Evolutionary conservation across 768 basidiomycete genomes (phyloP).

Genomic region (Leccinum aurantiacum): DNA sequence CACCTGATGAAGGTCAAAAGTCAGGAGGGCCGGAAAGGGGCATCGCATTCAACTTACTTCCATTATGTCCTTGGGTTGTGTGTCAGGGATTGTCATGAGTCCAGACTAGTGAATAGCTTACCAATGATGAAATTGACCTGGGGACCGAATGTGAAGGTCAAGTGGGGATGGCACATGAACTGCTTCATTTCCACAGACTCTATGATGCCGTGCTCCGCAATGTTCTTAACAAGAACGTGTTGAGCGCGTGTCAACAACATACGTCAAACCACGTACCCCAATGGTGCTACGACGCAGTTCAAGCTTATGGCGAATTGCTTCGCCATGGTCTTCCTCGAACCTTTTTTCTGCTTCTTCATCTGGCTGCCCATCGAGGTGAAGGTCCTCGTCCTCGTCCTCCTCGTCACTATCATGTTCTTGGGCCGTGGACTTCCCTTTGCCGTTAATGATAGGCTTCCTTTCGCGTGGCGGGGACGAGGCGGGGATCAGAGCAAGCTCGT

Average conservation of each 20-base stretch:
- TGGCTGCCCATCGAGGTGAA: constrained; percentile 36
- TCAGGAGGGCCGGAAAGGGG: not conserved
- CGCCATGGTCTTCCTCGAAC: constrained; percentile 63
- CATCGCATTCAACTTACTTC: constrained; percentile 59
- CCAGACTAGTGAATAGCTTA: constrained; percentile 29
- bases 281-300: constrained; percentile 42
- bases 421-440: constrained; percentile 34
- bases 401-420: constrained; percentile 32
- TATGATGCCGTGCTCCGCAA: constrained; percentile 87
- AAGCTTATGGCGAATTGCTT: constrained; percentile 53
- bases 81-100: constrained; percentile 2
- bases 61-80: constrained; percentile 70
- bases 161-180: constrained; percentile 93
- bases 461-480: constrained; percentile 16
- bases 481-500: constrained; percentile 30
- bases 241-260: constrained; percentile 7
- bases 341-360: constrained; percentile 61
- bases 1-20: constrained; percentile 54
- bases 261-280: constrained; percentile 49
- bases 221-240: constrained; percentile 45
- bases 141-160: constrained; percentile 83
- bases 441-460: constrained; percentile 33
- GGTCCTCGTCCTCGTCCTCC: constrained; percentile 33
- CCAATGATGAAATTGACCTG: constrained; percentile 98
- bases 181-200: constrained; percentile 83